A percentile compares a stretch with the other conserved stretches of the same genome.
Conservation (phyloP, 768 basidiomycete species). For the Boletus subcaerulescens region DNA sequence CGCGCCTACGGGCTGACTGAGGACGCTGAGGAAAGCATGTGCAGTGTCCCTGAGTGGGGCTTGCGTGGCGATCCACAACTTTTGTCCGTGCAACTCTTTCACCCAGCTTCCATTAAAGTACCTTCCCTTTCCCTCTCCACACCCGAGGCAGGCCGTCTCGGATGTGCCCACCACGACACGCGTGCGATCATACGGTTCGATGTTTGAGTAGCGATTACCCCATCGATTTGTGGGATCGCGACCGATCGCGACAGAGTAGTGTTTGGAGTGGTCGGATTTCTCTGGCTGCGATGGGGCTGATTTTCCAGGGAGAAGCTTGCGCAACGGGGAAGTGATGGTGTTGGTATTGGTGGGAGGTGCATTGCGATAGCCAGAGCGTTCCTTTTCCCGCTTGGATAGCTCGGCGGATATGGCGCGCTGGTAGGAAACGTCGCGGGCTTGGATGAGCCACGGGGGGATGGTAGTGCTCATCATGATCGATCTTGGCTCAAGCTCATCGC, state of each 20-base stretch:
- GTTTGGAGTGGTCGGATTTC: conserved; percentile 25
- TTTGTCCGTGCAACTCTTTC: conserved; percentile 65
- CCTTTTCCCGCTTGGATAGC: conserved; percentile 39
- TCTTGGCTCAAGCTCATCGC: not conserved
- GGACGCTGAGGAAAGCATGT: conserved; percentile 73
- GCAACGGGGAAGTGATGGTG: not conserved
- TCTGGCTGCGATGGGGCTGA: conserved; percentile 8
- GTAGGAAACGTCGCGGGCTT: conserved; percentile 7
- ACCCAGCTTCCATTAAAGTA: conserved; percentile 90
- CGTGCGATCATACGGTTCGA: conserved; percentile 81
- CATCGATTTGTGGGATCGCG: conserved; percentile 39
- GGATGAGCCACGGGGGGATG: conserved; percentile 18
- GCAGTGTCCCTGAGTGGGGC: conserved; percentile 70
- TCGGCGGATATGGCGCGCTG: conserved; percentile 32
- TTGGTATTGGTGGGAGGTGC: conserved; percentile 8
- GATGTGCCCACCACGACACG: conserved; percentile 52
- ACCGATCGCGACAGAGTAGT: conserved; percentile 61
- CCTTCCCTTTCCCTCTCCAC: conserved; percentile 35
- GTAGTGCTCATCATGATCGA: conserved; percentile 15
- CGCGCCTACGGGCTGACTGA: conserved; percentile 46
- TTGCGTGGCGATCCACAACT: conserved; percentile 85
- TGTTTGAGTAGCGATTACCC: conserved; percentile 69
- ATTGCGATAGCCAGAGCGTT: conserved; percentile 31
- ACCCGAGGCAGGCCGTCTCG: conserved; percentile 12
- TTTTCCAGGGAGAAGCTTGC: conserved; percentile 6